Conservation (phyloP, 2,329 filamentous ascomycete species). For the Aspergillus ruber region DNA sequence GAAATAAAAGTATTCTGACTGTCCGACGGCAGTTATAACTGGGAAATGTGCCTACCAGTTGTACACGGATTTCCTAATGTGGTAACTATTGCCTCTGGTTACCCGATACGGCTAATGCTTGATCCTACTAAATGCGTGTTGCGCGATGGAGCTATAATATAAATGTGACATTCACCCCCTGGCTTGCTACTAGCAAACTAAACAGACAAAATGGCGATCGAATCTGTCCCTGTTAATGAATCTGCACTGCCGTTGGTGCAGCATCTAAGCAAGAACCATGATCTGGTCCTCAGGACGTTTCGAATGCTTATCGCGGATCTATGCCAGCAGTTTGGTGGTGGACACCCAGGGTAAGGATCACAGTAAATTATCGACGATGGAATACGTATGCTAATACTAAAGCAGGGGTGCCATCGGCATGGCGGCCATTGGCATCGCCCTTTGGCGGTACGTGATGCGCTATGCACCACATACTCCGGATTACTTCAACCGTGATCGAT, state of each 20-base stretch:
- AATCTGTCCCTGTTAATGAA: slow-evolving; percentile 5
- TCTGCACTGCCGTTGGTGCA: slow-evolving; percentile 16
- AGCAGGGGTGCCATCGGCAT: slow-evolving; percentile 42
- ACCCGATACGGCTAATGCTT: slow-evolving; percentile 7
- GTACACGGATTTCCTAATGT: not conserved
- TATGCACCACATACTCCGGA: slow-evolving; percentile 34
- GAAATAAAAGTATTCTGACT: not conserved
- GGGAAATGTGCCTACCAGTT: not conserved
- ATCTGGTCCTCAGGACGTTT: slow-evolving; percentile 55
- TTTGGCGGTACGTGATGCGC: slow-evolving; percentile 40
- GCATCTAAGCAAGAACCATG: slow-evolving; percentile 26
- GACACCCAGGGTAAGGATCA: slow-evolving; percentile 56
- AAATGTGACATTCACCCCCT: not conserved
- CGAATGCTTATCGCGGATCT: slow-evolving; percentile 60
- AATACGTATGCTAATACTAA: not conserved
- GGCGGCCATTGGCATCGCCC: slow-evolving; percentile 39
- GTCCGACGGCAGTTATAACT: not conserved
- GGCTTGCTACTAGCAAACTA: not conserved
- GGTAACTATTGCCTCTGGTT: slow-evolving; percentile 9
- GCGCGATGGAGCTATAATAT: not conserved
- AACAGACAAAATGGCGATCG: slow-evolving; percentile 15
- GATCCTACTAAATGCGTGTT: slow-evolving; percentile 2
- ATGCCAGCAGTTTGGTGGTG: slow-evolving; percentile 63
- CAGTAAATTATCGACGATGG: not conserved
- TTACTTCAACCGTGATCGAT: slow-evolving; percentile 41